phyloP scores from a whole-genome alignment of 1,284 basidiomycete species.

The Termitomyces sp. region DNA sequence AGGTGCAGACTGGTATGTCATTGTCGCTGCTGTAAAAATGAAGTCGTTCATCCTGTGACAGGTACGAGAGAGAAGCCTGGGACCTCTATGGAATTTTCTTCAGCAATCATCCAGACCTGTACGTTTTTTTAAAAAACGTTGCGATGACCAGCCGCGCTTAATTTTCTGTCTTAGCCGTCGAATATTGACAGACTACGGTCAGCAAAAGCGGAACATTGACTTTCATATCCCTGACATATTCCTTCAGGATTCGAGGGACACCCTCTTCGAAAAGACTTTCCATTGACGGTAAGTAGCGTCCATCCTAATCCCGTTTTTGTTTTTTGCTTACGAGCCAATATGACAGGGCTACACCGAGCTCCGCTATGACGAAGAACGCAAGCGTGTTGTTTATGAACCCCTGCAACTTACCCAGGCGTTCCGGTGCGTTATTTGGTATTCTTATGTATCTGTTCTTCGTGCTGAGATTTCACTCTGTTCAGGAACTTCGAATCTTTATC shows the following conservation, averaged over 20 bases:
- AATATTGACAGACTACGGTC: constrained; percentile 97
- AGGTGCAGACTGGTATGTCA: constrained; percentile 88
- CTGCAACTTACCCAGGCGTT: constrained; percentile 98
- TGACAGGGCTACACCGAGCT: constrained; percentile 91
- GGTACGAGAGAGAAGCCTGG: constrained; percentile 98
- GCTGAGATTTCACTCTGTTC: constrained; percentile 6
- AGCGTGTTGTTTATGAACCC: constrained; percentile 97
- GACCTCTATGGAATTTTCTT: constrained; percentile 99
- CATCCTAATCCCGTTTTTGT: neutral
- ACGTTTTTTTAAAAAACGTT: constrained; percentile 25
- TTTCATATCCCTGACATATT: constrained; percentile 11
- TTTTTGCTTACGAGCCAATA: constrained; percentile 1
- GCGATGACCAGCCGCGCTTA: constrained; percentile 3
- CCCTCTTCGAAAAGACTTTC: constrained; percentile 97
- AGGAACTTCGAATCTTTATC: constrained; percentile 94
- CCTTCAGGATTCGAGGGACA: constrained; percentile 93
- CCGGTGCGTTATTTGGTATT: constrained; percentile 51
- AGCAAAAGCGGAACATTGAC: constrained; percentile 16
- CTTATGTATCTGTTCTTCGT: neutral
- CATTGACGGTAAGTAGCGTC: constrained; percentile 67
- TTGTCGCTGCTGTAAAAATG: neutral
- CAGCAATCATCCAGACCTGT: constrained; percentile 94
- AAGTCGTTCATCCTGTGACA: constrained; percentile 23
- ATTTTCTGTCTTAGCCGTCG: constrained; percentile 60
- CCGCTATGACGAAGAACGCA: constrained; percentile 97